phyloP scores from a whole-genome alignment of 306 rosid genomes.

The Alnus rubra region DNA sequence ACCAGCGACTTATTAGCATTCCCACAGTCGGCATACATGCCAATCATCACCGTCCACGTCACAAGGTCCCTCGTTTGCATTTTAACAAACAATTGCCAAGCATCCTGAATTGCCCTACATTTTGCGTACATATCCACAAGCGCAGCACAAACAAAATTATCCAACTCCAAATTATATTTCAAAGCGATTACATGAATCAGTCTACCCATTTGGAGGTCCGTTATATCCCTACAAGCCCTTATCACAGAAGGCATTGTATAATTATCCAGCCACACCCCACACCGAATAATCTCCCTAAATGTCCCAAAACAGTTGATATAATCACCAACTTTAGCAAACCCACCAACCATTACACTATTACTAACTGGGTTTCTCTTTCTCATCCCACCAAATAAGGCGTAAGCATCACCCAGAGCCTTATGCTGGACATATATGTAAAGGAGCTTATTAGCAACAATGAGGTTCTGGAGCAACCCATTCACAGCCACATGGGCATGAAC shows the following conservation, averaged over 20 bases:
- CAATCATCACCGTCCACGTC: conserved; percentile 79
- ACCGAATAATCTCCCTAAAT: conserved; percentile 58
- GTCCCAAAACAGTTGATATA: conserved; percentile 41
- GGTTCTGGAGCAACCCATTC: conserved; percentile 49
- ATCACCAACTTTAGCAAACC: conserved; percentile 65
- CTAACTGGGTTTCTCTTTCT: conserved; percentile 44
- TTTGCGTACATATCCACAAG: conserved; percentile 71
- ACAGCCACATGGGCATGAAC: conserved; percentile 49
- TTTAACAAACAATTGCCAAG: conserved; percentile 51
- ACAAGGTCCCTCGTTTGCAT: conserved; percentile 61
- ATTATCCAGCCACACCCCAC: conserved; percentile 46
- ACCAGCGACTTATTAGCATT: conserved; percentile 57
- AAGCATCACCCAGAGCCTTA: conserved; percentile 46
- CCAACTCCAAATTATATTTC: conserved; percentile 54
- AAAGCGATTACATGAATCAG: conserved; percentile 47
- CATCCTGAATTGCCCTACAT: conserved; percentile 53
- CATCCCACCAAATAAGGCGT: conserved; percentile 53
- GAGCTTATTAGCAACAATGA: conserved; percentile 67
- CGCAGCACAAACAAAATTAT: conserved; percentile 61
- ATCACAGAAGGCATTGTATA: conserved; percentile 67
- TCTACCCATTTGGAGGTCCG: conserved; percentile 53
- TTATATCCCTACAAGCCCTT: conserved; percentile 56
- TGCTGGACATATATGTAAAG: conserved; percentile 49
- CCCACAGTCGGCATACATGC: conserved; percentile 50
- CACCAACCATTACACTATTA: conserved; percentile 75